Evolutionary conservation across 441 rosid species (phyloP).

Genomic region (Brassica hybrid): DNA sequence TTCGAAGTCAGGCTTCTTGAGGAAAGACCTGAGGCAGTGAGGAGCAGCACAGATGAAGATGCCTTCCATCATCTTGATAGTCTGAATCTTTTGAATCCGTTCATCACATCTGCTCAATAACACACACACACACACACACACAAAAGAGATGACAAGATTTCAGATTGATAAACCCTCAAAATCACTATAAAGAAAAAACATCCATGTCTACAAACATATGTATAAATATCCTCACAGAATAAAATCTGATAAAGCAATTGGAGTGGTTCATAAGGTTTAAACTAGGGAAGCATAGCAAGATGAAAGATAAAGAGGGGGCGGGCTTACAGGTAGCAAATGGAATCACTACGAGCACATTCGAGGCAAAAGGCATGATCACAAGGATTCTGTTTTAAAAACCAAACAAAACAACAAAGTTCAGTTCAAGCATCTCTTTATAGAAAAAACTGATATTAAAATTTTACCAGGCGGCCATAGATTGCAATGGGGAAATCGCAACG

Average conservation of each 20-base stretch:
- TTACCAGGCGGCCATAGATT: conserved; percentile 85
- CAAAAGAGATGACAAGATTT: no score
- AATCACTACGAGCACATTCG: conserved; percentile 95
- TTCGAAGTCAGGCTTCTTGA: conserved; percentile 79
- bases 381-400: conserved; percentile 53
- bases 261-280: not conserved
- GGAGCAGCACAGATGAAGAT: conserved; percentile 97
- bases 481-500: conserved; percentile 97
- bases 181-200: no score
- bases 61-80: conserved; percentile 96
- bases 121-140: not conserved
- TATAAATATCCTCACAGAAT: no score
- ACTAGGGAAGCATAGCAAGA: not conserved
- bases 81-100: conserved; percentile 91
- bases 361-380: conserved; percentile 96
- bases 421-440: no score
- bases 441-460: not conserved
- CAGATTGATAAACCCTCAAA: no score
- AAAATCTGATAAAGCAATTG: not conserved
- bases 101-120: conserved; percentile 72
- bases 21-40: conserved; percentile 89
- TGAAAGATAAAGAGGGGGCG: not conserved
- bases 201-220: no score
- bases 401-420: no score
- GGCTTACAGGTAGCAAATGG: conserved; percentile 92